Evolutionary conservation across 139 green algal genomes (phyloP).

Genomic region (Picochlorum sp.): DNA sequence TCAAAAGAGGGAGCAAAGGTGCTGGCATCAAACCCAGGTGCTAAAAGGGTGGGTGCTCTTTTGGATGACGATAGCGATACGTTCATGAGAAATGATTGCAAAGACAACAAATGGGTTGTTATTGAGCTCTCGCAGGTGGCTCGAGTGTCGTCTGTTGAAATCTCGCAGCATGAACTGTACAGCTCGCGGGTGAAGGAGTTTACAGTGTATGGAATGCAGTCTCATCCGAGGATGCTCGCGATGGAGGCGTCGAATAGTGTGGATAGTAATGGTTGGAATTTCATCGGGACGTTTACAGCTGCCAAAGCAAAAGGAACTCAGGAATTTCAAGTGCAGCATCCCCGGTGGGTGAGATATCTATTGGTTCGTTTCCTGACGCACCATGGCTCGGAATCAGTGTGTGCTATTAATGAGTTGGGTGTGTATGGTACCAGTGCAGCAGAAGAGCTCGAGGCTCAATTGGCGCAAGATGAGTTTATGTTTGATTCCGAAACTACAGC

Average conservation of each 20-base stretch:
- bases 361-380: constrained; percentile 64
- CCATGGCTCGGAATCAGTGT: constrained; percentile 71
- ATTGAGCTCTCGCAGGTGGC: constrained; percentile 71
- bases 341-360: constrained; percentile 56
- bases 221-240: constrained; percentile 38
- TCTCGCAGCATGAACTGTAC: constrained; percentile 80
- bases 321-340: constrained; percentile 35
- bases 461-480: constrained; percentile 29
- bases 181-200: constrained; percentile 56
- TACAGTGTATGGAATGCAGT: constrained; percentile 38
- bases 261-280: constrained; percentile 47
- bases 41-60: constrained; percentile 46
- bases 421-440: constrained; percentile 57
- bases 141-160: constrained; percentile 25
- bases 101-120: constrained; percentile 67
- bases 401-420: constrained; percentile 75
- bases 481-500: not conserved
- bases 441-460: constrained; percentile 70
- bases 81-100: constrained; percentile 75
- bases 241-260: constrained; percentile 25
- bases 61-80: constrained; percentile 76
- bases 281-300: constrained; percentile 63
- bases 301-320: constrained; percentile 66
- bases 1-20: constrained; percentile 41
- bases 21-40: constrained; percentile 68